Evolutionary conservation across 2,329 filamentous ascomycete genomes (phyloP).

Genomic region (Raffaelea arxii): DNA sequence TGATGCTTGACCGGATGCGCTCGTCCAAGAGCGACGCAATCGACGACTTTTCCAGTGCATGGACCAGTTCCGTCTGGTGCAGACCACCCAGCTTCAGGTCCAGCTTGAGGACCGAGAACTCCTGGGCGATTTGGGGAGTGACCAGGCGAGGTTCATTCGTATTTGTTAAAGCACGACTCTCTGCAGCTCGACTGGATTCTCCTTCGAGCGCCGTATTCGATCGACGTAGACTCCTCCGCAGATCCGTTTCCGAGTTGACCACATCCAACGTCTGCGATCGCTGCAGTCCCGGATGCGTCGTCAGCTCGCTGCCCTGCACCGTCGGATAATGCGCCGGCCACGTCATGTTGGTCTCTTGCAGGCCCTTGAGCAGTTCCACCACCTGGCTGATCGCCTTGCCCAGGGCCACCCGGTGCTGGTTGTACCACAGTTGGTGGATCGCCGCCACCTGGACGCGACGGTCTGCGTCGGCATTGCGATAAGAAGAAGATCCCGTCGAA

Average conservation of each 20-base stretch:
- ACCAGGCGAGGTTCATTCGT: constrained; percentile 66
- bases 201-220: constrained; percentile 60
- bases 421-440: constrained; percentile 89
- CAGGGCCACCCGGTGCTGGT: constrained; percentile 81
- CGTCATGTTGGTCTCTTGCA: constrained; percentile 78
- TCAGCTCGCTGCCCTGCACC: constrained; percentile 50
- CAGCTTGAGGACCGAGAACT: constrained; percentile 91
- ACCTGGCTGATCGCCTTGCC: constrained; percentile 79
- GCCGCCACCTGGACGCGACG: constrained; percentile 65
- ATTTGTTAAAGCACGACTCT: constrained; percentile 38
- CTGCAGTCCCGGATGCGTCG: constrained; percentile 48
- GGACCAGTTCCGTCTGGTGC: constrained; percentile 82
- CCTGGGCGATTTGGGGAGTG: constrained; percentile 84
- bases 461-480: constrained; percentile 45
- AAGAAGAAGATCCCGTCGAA: constrained; percentile 8
- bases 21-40: constrained; percentile 86
- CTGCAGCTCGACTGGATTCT: constrained; percentile 66
- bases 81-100: constrained; percentile 83
- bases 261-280: too few relatives aligned
- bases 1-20: constrained; percentile 88
- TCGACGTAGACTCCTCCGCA: constrained; percentile 33
- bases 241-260: background rate
- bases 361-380: constrained; percentile 69
- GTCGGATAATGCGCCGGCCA: constrained; percentile 97
- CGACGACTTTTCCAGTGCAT: constrained; percentile 86